Base-by-base conservation (phyloP, 202 grass and related monocot genomes). In the Zoysia matrella region DNA sequence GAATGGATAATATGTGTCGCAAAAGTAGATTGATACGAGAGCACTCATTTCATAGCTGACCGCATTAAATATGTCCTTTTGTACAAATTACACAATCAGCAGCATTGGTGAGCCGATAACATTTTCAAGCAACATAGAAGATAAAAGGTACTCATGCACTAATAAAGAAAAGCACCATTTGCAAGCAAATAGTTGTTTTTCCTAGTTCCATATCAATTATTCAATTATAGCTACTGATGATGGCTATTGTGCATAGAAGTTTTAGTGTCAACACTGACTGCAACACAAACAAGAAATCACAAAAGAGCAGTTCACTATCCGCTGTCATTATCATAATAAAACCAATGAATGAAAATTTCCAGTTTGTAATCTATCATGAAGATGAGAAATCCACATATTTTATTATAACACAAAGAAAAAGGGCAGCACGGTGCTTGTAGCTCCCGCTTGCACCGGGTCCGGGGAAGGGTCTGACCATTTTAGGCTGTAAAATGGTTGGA, bases 1-100 rank as follows among this genome's bases (percentile, higher is more conserved):
- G 49, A 62, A 55, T 56, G 41, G 65, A 67, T 3, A 11, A 63
- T 63, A 60, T 0, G 39, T 48, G 51, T 67, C 15, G 18, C 10
- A 79, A 68, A 68, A 46, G 11, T 8, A 57, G 65, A 69, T 57
- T 69, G 46, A 80, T 69, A 47, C 3, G 12, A 5, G 65, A 43
- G 16, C 56, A 49, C 8, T n/a, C 47, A 15, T 85, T 72, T 48
- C 9, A 62, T 48, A 75, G 5, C 5, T 41, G 54, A 58, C 65
- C 73, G 39, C 15, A 65, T 48, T 54, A 64, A 1, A 39, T 16
- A 60, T 52, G 48, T 8, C 0, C 11, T 52, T 57, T n/a, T 53
- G 56, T 55, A 10, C n/a, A 71, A 45, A 36, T 36, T 36, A 36
- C 7, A 42, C 47, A 66, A 2, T 53, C 47, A 84, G 11, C 5